phyloP scores from a whole-genome alignment of 176 grass and related monocot species.

The Guadua angustifolia region DNA sequence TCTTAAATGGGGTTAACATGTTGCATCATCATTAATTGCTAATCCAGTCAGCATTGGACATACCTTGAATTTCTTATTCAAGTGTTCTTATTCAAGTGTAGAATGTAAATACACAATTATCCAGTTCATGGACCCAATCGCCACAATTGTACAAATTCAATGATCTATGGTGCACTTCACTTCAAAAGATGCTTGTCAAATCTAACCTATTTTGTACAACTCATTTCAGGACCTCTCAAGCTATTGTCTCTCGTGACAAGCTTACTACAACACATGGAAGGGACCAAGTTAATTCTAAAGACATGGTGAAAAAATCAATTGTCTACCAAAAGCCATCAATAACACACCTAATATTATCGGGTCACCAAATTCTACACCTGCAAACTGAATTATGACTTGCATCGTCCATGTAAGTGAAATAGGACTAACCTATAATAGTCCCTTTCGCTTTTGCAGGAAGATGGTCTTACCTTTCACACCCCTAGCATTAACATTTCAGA shows the following conservation, averaged over 20 bases:
- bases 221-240: slow-evolving; percentile 50
- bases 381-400: not conserved
- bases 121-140: not conserved
- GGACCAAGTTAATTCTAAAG: not conserved
- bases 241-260: slow-evolving; percentile 65
- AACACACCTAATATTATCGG: slow-evolving; percentile 29
- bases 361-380: not conserved
- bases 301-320: not conserved
- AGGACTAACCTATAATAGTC: not conserved
- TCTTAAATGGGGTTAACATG: too few relatives aligned
- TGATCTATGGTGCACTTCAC: too few relatives aligned
- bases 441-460: slow-evolving; percentile 46
- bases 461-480: slow-evolving; percentile 85
- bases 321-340: not conserved
- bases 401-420: not conserved
- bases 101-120: too few relatives aligned
- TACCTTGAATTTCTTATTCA: too few relatives aligned
- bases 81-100: too few relatives aligned
- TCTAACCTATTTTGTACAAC: not conserved
- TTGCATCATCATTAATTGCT: too few relatives aligned
- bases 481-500: slow-evolving; percentile 67
- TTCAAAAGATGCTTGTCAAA: not conserved
- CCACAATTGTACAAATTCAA: not conserved
- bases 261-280: slow-evolving; percentile 30
- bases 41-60: too few relatives aligned